These are phyloP conservation scores for Trichoderma parareesei DNA, from an alignment of 495 filamentous ascomycete genomes.

Conservation along the genomic window DNA sequence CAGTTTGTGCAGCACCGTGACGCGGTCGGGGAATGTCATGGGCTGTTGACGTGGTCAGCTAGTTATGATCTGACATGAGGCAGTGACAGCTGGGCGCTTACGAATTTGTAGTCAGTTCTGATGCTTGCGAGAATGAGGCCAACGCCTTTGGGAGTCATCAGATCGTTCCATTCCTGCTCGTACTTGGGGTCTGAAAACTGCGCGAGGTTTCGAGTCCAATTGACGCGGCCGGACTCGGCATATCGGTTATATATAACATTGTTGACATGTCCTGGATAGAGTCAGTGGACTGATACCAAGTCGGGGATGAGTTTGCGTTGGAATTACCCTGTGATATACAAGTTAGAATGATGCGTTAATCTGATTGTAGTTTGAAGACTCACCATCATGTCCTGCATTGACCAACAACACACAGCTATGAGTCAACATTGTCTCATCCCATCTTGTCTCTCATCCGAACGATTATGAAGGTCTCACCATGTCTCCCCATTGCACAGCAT, in stretches of 20 bases:
- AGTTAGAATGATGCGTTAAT: background rate
- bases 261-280: conserved; percentile 60
- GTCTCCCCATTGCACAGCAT: conserved; percentile 82
- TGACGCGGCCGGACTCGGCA: conserved; percentile 76
- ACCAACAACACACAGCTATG: background rate
- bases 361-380: conserved; percentile 16
- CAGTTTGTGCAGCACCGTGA: conserved; percentile 86
- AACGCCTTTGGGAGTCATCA: conserved; percentile 55
- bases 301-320: conserved; percentile 12
- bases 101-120: conserved; percentile 85
- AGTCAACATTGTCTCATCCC: background rate
- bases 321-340: background rate
- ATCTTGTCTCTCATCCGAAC: no score
- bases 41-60: conserved; percentile 48
- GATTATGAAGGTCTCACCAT: conserved; percentile 42
- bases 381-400: conserved; percentile 33
- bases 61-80: background rate
- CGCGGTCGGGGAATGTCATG: conserved; percentile 77
- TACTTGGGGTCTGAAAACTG: conserved; percentile 58
- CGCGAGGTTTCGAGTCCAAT: conserved; percentile 74
- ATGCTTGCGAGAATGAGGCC: conserved; percentile 80
- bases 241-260: conserved; percentile 80
- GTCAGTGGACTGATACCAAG: background rate
- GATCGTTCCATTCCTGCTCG: conserved; percentile 57
- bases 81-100: conserved; percentile 30